phyloP scores from a whole-genome alignment of 2,329 filamentous ascomycete species.

The Ophiostoma himal-ulmi region DNA sequence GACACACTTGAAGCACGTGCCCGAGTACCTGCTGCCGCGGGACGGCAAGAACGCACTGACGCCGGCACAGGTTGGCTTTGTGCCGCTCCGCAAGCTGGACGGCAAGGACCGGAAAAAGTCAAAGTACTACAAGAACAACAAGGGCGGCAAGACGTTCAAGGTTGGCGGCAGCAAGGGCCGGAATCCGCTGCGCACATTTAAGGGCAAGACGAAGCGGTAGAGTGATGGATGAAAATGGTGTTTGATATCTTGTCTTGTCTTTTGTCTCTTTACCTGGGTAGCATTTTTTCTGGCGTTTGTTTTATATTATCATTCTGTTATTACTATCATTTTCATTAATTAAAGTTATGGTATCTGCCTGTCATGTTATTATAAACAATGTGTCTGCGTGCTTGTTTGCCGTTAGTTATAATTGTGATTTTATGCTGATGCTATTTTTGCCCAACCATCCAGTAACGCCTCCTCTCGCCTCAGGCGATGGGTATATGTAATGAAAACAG shows the following conservation, averaged over 20 bases:
- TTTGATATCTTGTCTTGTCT: not conserved
- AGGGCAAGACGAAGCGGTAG: constrained; percentile 20
- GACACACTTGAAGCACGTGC: constrained; percentile 86
- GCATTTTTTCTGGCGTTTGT: constrained; percentile 6
- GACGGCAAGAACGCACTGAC: constrained; percentile 65
- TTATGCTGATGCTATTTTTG: constrained; percentile 1
- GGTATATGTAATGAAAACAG: not conserved
- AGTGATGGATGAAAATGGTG: not conserved
- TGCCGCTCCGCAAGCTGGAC: constrained; percentile 56
- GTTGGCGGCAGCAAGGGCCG: constrained; percentile 20
- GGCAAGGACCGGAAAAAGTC: constrained; percentile 43
- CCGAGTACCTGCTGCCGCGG: constrained; percentile 81
- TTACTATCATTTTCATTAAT: not conserved
- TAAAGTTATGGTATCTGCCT: not conserved
- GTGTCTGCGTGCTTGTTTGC: not conserved
- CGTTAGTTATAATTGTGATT: too few relatives aligned
- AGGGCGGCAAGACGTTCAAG: constrained; percentile 34
- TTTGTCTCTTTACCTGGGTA: not conserved
- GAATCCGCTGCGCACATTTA: constrained; percentile 26
- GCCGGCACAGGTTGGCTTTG: constrained; percentile 65
- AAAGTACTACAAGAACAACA: constrained; percentile 50
- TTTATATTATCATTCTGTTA: not conserved
- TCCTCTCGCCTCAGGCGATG: constrained; percentile 9
- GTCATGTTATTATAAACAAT: not conserved
- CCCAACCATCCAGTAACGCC: constrained; percentile 4